Conservation (phyloP, 768 basidiomycete species). For the Rhodotorula paludigena region DNA sequence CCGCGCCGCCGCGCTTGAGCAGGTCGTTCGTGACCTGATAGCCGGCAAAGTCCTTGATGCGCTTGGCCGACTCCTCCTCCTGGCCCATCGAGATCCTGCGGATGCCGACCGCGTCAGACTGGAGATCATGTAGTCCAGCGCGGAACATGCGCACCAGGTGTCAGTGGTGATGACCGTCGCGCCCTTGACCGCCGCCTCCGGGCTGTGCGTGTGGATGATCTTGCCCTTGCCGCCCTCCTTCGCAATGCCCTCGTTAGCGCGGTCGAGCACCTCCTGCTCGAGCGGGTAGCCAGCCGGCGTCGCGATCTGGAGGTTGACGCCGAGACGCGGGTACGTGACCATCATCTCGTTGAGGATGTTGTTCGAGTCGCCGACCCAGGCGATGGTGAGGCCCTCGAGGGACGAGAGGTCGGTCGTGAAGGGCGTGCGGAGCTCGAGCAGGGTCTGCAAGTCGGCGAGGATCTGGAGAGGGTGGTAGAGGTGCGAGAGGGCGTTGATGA, state of each 20-base stretch:
- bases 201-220: conserved; percentile 46
- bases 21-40: conserved; percentile 91
- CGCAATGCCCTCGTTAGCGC: conserved; percentile 57
- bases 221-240: conserved; percentile 36
- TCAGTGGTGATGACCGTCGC: conserved; percentile 97
- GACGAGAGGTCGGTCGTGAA: conserved; percentile 41
- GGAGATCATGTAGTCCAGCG: background rate
- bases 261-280: conserved; percentile 65
- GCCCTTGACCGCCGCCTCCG: conserved; percentile 75
- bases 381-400: conserved; percentile 78
- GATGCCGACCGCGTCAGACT: background rate
- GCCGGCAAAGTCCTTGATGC: conserved; percentile 77
- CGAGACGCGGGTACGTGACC: conserved; percentile 84
- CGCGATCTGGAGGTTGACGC: conserved; percentile 78
- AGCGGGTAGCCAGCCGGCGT: conserved; percentile 59
- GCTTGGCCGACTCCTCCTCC: conserved; percentile 83
- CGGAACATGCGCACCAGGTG: conserved; percentile 65
- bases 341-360: conserved; percentile 98
- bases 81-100: conserved; percentile 97
- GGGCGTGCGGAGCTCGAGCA: conserved; percentile 59
- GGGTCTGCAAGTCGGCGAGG: conserved; percentile 84
- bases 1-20: conserved; percentile 52
- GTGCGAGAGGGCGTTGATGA: conserved; percentile 90
- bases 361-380: conserved; percentile 89
- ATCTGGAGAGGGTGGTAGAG: conserved; percentile 96